Evolutionary conservation across 176 grass and related monocot species (phyloP), one percentile per base, ranked within the genome.

Genomic region (Alloteropsis semialata): DNA sequence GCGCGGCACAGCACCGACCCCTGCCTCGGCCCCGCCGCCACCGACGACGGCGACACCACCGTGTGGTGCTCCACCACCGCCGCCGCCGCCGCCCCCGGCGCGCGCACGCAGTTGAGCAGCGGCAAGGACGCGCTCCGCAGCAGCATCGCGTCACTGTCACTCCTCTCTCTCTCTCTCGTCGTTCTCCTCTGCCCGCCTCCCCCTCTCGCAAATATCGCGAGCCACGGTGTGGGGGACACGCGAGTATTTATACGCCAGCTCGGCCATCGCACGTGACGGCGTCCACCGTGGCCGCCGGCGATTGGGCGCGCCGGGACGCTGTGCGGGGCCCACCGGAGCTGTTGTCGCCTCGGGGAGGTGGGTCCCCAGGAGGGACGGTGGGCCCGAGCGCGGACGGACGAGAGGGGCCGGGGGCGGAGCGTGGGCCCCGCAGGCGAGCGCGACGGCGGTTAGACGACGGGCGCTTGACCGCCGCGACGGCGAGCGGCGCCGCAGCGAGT

Each of bases 71-170:
- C 3, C 34, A 36, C 34, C 34, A 36, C 74, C 14, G 10, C 55
- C 62, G 14, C 1, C 59, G 12, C 32, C 16, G 28, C 21, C 64
- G 33, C 70, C 10, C 17, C 25, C 27, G 33, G 69, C 42, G 41
- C 83, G 10, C 78, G 78, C 14, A 24, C 60, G 78, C 54, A 41
- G 85, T 82, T 78, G 74, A 87, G 88, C 84, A 83, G 79, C 79
- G 67, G 84, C 50, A 74, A 90, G 25, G 88, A 90, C 66, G 84
- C 67, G 74, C 88, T 90, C 57, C 88, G 84, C 58, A 87, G 88
- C 49, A 87, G 88, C 84, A 87, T 90, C 36, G 4, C 75, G 39
- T 0, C 15, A 33, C 48, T 34, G 48, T 9, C 21, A 22, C 5
- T 28, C 44, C 45, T 54, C 39, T 22, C 5, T 1, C 24, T 9